Percentiles rank a stretch among this genome's conserved stretches.
phyloP scores from a whole-genome alignment of 2,329 filamentous ascomycete species.

The Penicillium sp. region DNA sequence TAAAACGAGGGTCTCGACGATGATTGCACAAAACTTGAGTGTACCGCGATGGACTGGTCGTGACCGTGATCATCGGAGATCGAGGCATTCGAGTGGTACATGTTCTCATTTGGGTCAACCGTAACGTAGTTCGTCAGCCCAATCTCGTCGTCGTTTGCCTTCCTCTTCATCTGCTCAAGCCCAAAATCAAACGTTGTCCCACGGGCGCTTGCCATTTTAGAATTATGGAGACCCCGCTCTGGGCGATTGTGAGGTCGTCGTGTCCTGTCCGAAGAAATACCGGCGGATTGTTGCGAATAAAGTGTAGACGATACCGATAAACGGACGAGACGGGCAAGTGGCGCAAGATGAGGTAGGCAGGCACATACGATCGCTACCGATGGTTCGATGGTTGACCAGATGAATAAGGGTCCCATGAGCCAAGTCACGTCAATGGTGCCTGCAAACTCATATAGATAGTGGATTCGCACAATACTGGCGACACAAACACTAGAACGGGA shows the following conservation, averaged over 20 bases:
- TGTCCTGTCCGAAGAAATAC: background rate
- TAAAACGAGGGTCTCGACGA: background rate
- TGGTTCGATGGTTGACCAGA: slow-evolving; percentile 16
- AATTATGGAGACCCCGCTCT: background rate
- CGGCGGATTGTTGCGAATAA: background rate
- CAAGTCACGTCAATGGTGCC: slow-evolving; percentile 3
- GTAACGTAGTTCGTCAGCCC: background rate
- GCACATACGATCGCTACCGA: slow-evolving; percentile 12
- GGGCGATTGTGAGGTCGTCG: background rate
- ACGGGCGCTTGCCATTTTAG: background rate
- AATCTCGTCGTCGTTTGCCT: background rate
- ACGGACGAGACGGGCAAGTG: slow-evolving; percentile 13
- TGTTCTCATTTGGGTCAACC: background rate
- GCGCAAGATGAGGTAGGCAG: slow-evolving; percentile 15
- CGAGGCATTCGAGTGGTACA: background rate
- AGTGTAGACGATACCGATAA: background rate
- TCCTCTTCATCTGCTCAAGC: background rate
- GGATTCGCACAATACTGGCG: background rate
- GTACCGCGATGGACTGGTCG: background rate
- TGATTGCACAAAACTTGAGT: background rate
- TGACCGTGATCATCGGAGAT: background rate
- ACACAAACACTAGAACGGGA: background rate
- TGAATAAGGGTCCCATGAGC: slow-evolving; percentile 13
- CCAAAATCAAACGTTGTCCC: background rate
- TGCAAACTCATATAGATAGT: background rate